Evolutionary conservation across 2,329 filamentous ascomycete genomes (phyloP).

Genomic region (Talaromyces sp.): DNA sequence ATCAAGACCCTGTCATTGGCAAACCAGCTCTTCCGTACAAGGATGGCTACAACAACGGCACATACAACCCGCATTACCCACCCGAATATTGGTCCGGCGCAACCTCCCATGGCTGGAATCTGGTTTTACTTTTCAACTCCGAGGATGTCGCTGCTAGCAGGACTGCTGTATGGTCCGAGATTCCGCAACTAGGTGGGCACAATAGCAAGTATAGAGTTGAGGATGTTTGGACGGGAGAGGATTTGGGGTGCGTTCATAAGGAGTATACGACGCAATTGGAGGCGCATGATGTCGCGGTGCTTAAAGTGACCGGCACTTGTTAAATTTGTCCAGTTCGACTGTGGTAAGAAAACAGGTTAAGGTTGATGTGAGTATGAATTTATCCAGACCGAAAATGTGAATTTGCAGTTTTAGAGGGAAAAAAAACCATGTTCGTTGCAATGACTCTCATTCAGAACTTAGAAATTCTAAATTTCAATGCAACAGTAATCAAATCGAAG

Average conservation of each 20-base stretch:
- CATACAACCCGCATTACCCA: slow-evolving; percentile 29
- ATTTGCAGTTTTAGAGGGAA: not conserved
- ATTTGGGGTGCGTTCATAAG: slow-evolving; percentile 28
- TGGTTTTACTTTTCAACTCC: slow-evolving; percentile 32
- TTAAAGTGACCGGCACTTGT: slow-evolving; percentile 23
- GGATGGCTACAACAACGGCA: slow-evolving; percentile 34
- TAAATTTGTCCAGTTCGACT: not conserved
- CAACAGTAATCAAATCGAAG: not conserved
- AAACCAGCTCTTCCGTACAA: slow-evolving; percentile 41
- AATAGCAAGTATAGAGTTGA: slow-evolving; percentile 19
- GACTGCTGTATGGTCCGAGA: slow-evolving; percentile 27
- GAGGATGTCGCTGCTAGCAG: slow-evolving; percentile 21
- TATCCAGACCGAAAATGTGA: not conserved
- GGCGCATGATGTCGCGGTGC: slow-evolving; percentile 28
- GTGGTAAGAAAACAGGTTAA: not conserved
- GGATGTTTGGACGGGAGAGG: slow-evolving; percentile 28
- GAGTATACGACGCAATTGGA: slow-evolving; percentile 22
- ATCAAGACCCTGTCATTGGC: slow-evolving; percentile 44
- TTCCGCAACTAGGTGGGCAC: slow-evolving; percentile 24
- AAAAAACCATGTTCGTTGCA: not conserved
- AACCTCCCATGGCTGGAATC: slow-evolving; percentile 24
- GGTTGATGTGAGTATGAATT: not conserved
- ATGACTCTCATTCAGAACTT: too few relatives aligned
- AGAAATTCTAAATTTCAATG: not conserved
- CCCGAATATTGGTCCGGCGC: slow-evolving; percentile 35